Percentiles rank a stretch among this genome's conserved stretches.
Conservation (phyloP, 2,329 filamentous ascomycete genomes). For the Rhexocercosporidium sp. region DNA sequence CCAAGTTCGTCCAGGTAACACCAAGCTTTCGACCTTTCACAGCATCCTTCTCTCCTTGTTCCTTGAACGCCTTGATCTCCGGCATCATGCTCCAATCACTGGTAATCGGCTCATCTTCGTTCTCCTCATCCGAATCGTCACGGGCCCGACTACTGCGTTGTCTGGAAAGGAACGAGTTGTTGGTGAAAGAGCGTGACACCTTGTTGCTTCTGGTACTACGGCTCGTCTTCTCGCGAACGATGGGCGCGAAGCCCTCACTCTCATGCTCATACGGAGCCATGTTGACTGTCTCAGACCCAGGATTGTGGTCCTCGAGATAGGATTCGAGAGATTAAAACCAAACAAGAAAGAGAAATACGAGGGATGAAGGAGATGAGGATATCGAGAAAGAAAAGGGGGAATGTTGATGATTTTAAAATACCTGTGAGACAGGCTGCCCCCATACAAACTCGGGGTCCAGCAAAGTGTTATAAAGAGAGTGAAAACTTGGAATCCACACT, state of each 20-base stretch:
- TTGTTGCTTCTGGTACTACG: neutral
- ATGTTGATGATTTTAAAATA: neutral
- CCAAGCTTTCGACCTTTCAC: constrained; percentile 42
- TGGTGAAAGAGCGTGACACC: constrained; percentile 23
- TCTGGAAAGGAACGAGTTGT: constrained; percentile 27
- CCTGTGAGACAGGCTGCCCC: neutral
- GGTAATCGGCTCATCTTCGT: constrained; percentile 27
- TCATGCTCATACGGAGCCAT: constrained; percentile 10
- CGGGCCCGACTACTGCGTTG: constrained; percentile 25
- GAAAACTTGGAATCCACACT: neutral
- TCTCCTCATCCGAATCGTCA: constrained; percentile 32
- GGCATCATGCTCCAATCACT: constrained; percentile 40
- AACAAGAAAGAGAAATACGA: neutral
- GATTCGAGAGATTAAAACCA: neutral
- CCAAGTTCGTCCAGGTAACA: constrained; percentile 40
- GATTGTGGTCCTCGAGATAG: neutral
- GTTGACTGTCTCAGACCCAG: neutral
- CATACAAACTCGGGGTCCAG: neutral
- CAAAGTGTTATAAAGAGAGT: constrained; percentile 3
- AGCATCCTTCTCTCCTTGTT: constrained; percentile 35
- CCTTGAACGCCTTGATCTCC: constrained; percentile 33
- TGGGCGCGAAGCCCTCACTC: constrained; percentile 8
- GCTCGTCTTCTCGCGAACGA: constrained; percentile 8
- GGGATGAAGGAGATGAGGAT: neutral
- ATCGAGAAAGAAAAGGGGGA: neutral